phyloP scores from a whole-genome alignment of 768 basidiomycete species.

The Russula virescens region DNA sequence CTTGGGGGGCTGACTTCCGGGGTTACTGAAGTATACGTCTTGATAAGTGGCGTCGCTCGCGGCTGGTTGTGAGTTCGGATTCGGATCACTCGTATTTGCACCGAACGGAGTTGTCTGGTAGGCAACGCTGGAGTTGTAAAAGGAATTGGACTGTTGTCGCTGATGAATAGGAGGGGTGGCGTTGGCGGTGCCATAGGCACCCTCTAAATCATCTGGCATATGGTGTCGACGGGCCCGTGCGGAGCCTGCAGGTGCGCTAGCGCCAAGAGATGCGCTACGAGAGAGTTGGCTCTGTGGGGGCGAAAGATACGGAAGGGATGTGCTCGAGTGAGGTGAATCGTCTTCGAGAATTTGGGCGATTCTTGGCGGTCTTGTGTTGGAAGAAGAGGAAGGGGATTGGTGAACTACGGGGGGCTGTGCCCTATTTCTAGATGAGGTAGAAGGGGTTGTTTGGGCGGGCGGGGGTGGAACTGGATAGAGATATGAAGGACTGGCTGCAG shows the following conservation, averaged over 20 bases:
- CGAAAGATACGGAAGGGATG: constrained; percentile 47
- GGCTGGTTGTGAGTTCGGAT: constrained; percentile 32
- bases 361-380: constrained; percentile 49
- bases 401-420: constrained; percentile 47
- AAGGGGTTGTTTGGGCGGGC: constrained; percentile 41
- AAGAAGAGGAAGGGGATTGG: constrained; percentile 40
- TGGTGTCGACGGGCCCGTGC: constrained; percentile 59
- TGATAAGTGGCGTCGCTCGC: constrained; percentile 41
- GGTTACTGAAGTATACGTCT: constrained; percentile 58
- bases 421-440: constrained; percentile 33
- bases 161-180: constrained; percentile 36
- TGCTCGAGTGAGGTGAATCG: constrained; percentile 38
- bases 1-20: constrained; percentile 46
- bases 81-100: constrained; percentile 27
- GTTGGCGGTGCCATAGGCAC: constrained; percentile 40
- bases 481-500: constrained; percentile 46
- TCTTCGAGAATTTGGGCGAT: constrained; percentile 63
- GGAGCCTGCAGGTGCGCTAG: constrained; percentile 35
- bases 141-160: constrained; percentile 35
- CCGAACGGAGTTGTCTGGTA: constrained; percentile 49
- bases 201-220: constrained; percentile 63
- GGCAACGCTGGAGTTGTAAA: constrained; percentile 52
- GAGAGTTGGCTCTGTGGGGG: constrained; percentile 48
- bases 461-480: constrained; percentile 45
- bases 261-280: constrained; percentile 59